Base-by-base conservation (phyloP, 169 alveolate species). In the Besnoitia besnoiti region DNA sequence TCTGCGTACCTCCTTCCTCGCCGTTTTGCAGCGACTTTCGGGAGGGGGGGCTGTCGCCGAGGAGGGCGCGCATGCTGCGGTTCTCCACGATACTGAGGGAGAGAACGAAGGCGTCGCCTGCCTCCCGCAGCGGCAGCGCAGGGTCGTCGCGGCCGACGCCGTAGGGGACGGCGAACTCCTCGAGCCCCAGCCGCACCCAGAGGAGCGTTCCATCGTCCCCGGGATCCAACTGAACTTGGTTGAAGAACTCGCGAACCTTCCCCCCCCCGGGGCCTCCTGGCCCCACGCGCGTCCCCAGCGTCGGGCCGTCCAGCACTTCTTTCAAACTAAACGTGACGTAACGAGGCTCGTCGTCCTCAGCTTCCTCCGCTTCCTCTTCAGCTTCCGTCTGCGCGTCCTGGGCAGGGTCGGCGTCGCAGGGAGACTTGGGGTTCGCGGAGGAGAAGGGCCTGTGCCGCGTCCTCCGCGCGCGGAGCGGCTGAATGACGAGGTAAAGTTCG, bases 201-300 rank as follows among this genome's bases (percentile, higher is more conserved):
- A 67, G 80, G 42, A 67, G 80, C 46, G 47, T 67, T 1, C 46
- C 80, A 16, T 67, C 80, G 39, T 67, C 80, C n/a, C 80, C 80
- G 0, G 80, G 80, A 67, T 67, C 80, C 21, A 67, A 16, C 80
- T 67, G 80, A 1, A 67, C 80, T n/a, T 67, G 42, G 39, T 67
- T 67, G 80, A 10, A 19, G 47, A 67, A 67, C 46, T 33, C 39
- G 47, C 42, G 80, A 1, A 35, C 30, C 44, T n/a, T 2, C 21
- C 80, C 80, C 37, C 10, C 76, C 24, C 39, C 40, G 39, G 40
- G 30, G 10, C 30, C 62, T 50, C 30, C n/a, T n/a, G 80, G 14
- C 46, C 24, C 44, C 46, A 5, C 80, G 39, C 42, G 47, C 42
- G 14, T 35, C 42, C 80, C 80, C 42, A 42, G 44, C 42, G 80